Evolutionary conservation across 2,329 filamentous ascomycete species (phyloP).

Genomic region (Paracamarosporium sp.): DNA sequence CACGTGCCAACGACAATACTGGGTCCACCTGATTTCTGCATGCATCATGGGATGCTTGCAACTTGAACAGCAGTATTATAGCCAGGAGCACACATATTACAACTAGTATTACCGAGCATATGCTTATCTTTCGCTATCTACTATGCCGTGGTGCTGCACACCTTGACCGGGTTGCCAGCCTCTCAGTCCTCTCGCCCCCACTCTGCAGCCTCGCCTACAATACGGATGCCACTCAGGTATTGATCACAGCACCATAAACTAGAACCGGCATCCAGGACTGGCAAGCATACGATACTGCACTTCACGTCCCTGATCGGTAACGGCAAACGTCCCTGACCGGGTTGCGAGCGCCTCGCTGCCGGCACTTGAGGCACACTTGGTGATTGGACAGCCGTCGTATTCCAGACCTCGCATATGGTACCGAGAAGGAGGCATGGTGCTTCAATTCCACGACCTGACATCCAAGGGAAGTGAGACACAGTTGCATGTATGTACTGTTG

Average conservation of each 20-base stretch:
- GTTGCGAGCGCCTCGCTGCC: neutral
- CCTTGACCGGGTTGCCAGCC: neutral
- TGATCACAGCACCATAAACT: neutral
- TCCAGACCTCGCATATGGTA: neutral
- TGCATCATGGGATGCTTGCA: neutral
- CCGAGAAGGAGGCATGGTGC: neutral
- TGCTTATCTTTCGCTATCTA: no score
- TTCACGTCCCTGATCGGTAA: neutral
- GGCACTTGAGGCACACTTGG: conserved; percentile 6
- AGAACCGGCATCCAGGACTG: neutral
- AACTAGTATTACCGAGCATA: no score
- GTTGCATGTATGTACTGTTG: neutral
- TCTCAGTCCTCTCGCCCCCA: neutral
- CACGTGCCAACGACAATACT: neutral
- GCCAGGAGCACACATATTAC: no score
- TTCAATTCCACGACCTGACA: neutral
- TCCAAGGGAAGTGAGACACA: neutral
- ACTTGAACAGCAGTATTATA: no score
- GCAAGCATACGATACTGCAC: neutral
- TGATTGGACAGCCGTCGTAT: neutral
- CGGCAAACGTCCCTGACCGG: neutral
- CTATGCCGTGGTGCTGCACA: neutral
- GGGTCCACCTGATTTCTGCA: neutral
- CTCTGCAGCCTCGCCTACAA: neutral
- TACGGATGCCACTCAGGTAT: neutral